Percentiles rank a stretch among this genome's conserved stretches.
Evolutionary conservation across 805 yeast genomes (phyloP).

Genomic region (Candida nitratophila): DNA sequence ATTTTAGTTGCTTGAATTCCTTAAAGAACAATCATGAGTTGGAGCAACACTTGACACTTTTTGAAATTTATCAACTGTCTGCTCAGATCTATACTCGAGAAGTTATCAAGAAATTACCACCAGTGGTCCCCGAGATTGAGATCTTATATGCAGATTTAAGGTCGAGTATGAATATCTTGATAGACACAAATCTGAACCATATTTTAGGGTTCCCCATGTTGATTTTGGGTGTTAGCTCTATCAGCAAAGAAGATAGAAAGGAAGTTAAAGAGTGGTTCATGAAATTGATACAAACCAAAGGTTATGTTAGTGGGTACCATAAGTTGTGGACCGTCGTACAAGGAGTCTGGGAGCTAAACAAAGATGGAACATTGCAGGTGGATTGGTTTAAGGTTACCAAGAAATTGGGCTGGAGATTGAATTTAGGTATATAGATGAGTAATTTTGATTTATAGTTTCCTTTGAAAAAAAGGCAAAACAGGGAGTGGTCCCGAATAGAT

Average conservation of each 20-base stretch:
- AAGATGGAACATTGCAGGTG: conserved; percentile 26
- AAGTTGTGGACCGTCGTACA: conserved; percentile 21
- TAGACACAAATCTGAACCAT: conserved; percentile 11
- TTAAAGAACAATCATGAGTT: conserved; percentile 15
- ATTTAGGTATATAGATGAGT: conserved; percentile 13
- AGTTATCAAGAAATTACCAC: conserved; percentile 18
- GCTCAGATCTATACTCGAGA: conserved; percentile 19
- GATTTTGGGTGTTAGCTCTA: conserved; percentile 28
- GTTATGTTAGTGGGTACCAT: conserved; percentile 24
- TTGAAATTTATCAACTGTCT: conserved; percentile 26
- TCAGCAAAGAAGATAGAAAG: conserved; percentile 15
- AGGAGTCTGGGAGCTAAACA: conserved; percentile 30
- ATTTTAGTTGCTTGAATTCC: conserved; percentile 10
- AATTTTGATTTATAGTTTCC: too few species aligned
- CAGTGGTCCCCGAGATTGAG: conserved; percentile 20
- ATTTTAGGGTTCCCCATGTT: conserved; percentile 33
- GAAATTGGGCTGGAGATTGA: conserved; percentile 29
- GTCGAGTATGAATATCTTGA: conserved; percentile 10
- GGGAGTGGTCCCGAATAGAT: too few species aligned
- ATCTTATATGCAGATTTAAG: conserved; percentile 11
- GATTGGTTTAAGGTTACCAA: conserved; percentile 34
- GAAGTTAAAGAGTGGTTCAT: conserved; percentile 21
- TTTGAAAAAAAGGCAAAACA: too few species aligned
- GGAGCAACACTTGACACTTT: conserved; percentile 26
- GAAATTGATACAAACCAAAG: conserved; percentile 22